A percentile compares a stretch with the other conserved stretches of the same genome.
These are phyloP conservation scores for Trichodelitschia bisporula DNA, from an alignment of 495 filamentous ascomycete genomes.

Conservation along the genomic window DNA sequence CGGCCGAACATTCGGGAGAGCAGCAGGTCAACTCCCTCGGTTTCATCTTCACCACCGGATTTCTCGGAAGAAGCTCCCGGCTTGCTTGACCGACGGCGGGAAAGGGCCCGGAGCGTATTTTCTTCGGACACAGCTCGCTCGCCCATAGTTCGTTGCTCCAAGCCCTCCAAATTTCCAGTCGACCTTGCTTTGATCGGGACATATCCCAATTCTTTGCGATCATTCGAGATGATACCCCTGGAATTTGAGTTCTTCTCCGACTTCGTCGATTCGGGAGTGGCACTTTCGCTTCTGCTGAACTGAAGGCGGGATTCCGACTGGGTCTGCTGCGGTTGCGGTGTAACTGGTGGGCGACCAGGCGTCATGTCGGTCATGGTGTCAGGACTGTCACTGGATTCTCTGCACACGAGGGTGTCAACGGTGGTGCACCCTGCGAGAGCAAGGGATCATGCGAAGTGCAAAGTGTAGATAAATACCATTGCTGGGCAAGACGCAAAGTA, in stretches of 20 bases:
- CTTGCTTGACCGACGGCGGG: background rate
- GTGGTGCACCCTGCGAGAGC: too few relatives aligned
- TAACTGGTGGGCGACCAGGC: too few relatives aligned
- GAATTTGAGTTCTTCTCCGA: background rate
- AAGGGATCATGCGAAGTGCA: too few relatives aligned
- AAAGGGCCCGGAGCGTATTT: background rate
- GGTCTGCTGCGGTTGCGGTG: too few relatives aligned
- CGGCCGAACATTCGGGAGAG: constrained; percentile 42
- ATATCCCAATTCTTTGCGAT: background rate
- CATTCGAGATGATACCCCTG: background rate
- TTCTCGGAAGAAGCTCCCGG: background rate
- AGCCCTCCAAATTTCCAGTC: too few relatives aligned
- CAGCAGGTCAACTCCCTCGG: constrained; percentile 29
- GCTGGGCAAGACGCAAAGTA: too few relatives aligned
- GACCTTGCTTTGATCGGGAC: background rate
- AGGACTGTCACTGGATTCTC: too few relatives aligned
- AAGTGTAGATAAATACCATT: too few relatives aligned
- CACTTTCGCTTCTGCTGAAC: too few relatives aligned
- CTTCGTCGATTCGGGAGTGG: background rate
- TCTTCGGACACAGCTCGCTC: background rate
- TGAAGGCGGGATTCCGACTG: too few relatives aligned
- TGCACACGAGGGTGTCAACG: too few relatives aligned
- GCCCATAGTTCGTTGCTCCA: background rate
- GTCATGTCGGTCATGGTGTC: too few relatives aligned
- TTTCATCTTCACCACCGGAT: constrained; percentile 22